Evolutionary conservation across 2,329 filamentous ascomycete species (phyloP).

Genomic region (Xylaria sp.): DNA sequence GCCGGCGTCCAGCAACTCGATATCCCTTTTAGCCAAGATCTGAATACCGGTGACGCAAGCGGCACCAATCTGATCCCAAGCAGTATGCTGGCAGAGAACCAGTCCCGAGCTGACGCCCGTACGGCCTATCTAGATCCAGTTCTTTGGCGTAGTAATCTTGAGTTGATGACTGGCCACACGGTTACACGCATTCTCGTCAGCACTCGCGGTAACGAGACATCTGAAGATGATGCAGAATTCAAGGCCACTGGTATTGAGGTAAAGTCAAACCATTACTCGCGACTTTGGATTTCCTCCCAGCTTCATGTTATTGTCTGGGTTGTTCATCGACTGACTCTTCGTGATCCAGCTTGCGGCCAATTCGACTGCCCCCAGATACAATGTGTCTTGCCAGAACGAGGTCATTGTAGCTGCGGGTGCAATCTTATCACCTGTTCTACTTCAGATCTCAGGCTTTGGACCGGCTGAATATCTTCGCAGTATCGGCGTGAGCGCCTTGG

Average conservation of each 20-base stretch:
- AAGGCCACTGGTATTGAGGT: slow-evolving; percentile 37
- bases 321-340: background rate
- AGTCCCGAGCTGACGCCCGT: slow-evolving; percentile 38
- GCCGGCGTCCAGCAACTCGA: slow-evolving; percentile 36
- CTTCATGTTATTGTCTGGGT: background rate
- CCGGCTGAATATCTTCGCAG: slow-evolving; percentile 26
- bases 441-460: slow-evolving; percentile 35
- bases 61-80: slow-evolving; percentile 36
- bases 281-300: background rate
- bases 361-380: slow-evolving; percentile 17
- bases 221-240: slow-evolving; percentile 8
- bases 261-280: slow-evolving; percentile 9
- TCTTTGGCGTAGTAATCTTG: slow-evolving; percentile 35
- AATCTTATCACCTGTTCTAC: slow-evolving; percentile 29
- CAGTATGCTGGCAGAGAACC: slow-evolving; percentile 36
- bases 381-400: slow-evolving; percentile 28
- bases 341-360: slow-evolving; percentile 28
- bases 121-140: slow-evolving; percentile 38
- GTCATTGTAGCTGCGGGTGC: slow-evolving; percentile 31
- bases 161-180: slow-evolving; percentile 36
- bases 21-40: slow-evolving; percentile 33
- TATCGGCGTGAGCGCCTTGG: slow-evolving; percentile 27
- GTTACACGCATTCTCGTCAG: slow-evolving; percentile 35
- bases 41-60: slow-evolving; percentile 34
- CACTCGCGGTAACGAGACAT: slow-evolving; percentile 12